Base-by-base conservation (phyloP, 2,329 filamentous ascomycete species). In the Chaetomium strumarium region DNA sequence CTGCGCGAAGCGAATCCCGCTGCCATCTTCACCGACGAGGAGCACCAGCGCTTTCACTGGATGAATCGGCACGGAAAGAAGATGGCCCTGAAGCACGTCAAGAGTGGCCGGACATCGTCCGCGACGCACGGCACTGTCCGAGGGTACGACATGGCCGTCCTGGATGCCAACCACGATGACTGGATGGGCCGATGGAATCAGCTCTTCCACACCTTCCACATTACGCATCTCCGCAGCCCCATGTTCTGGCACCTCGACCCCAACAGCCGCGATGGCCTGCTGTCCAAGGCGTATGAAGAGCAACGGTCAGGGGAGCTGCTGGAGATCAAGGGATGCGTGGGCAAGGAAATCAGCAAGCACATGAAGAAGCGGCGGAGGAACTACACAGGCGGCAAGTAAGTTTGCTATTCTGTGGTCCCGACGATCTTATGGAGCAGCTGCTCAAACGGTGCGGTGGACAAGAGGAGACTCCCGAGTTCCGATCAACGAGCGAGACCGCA, bases 161-260 rank as follows among this genome's bases (percentile, higher is more conserved):
- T 93, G 0, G 88, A 92, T 61, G 79, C 78, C 1, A 79, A 79
- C 1, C 79, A 78, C 0, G 69, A 77, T 44, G 63, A 71, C 41
- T 92, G 86, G 86, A 81, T 92, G 74, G 69, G 76, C 10, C 75
- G 81, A 38, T 92, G 88, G 88, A 80, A 86, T 41, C 71, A 75
- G 13, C 75, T 86, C 3, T 92, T 92, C 68, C 72, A 75, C 31
- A 79, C 77, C 2, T 80, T 89, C 41, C 78, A 83, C 45, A 92
- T 92, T 43, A 75, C 78, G 1, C 81, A 90, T 61, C 71, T 93
- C 37, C 77, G 88, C 14, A 90, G 86, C 59, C 88, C 86, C 0
- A 87, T 92, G 84, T 86, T 91, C 62, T 92, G 90, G 71, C 88
- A 93, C 63, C 75, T 88, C 13, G 87, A 92, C 62, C 88, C 88